Evolutionary conservation across 2,329 filamentous ascomycete genomes (phyloP), one percentile per base, ranked within the genome.

Genomic region (Trichoderma aggressivum): DNA sequence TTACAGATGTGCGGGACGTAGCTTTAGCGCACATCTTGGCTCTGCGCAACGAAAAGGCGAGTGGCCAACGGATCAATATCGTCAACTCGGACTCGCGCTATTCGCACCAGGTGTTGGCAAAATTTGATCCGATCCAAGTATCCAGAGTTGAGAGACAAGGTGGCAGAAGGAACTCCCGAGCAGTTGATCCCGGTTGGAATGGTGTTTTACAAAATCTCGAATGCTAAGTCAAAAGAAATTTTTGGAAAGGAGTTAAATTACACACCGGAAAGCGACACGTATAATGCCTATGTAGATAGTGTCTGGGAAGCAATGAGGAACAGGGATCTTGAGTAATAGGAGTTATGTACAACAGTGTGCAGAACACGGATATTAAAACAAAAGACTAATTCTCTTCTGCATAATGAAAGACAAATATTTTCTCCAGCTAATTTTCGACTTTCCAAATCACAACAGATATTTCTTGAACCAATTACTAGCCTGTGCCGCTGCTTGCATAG

Each of bases 341-440:
- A 6, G 3, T 10, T n/a, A 50, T 11, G 21, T 21, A 50, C 43
- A 21, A 50, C 43, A 50, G 18, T 50, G 1, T 50, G 43, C 39
- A 21, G 43, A 21, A 4, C n/a, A 21, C 10, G 18, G 10, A 50
- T 50, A 50, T 50, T 1, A 50, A 21, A 0, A 50, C 0, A 50
- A 50, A 50, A 21, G 4, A 50, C n/a, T 12, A 10, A 21, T 12
- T n/a, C 0, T n/a, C n/a, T 50, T 50, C 43, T 12, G 12, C 43
- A 11, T 11, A 11, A 3, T 21, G 21, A 47, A 11, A 47, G 21
- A n/a, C n/a, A n/a, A 21, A 47, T 10, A 3, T 43, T 43, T 43
- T 11, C n/a, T n/a, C 1, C 5, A 21, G 10, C n/a, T 2, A 21
- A 94, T 24, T 0, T 53, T 53, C 21, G 10, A 53, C 21, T 3